phyloP scores from a whole-genome alignment of 2,329 filamentous ascomycete genomes.

The Fusarium austroafricanum region DNA sequence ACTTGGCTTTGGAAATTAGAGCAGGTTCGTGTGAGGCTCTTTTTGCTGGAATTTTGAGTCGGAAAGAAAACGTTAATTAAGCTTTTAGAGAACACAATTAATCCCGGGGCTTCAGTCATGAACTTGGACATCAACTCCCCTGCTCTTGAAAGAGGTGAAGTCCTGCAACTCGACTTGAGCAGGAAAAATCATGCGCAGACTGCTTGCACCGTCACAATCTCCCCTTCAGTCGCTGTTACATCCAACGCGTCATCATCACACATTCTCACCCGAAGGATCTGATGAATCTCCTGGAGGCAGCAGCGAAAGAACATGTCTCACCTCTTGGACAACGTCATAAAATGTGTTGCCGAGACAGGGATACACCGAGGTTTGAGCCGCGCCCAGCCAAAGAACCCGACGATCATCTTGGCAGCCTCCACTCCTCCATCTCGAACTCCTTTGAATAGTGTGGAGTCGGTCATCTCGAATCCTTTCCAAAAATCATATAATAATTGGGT shows the following conservation, averaged over 20 bases:
- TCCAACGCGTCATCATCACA: constrained; percentile 16
- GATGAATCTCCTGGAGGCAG: constrained; percentile 3
- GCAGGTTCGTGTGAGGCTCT: not conserved
- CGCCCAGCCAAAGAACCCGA: constrained; percentile 25
- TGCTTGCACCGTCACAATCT: not conserved
- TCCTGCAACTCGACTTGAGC: rapidly evolving
- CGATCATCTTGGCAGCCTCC: constrained; percentile 41
- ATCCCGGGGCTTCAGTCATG: rapidly evolving
- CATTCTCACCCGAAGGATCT: not conserved
- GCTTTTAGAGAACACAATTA: not conserved
- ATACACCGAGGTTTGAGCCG: constrained; percentile 28
- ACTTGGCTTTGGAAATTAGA: not conserved
- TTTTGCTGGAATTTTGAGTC: not conserved
- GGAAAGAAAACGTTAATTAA: not conserved
- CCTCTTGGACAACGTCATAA: constrained; percentile 36
- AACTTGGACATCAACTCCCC: too few relatives aligned
- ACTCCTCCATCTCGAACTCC: constrained; percentile 20
- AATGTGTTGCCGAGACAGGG: constrained; percentile 26
- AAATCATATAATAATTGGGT: constrained; percentile 29
- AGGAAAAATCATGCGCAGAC: not conserved
- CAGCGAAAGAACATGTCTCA: constrained; percentile 8
- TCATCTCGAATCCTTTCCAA: not conserved
- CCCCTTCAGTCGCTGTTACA: not conserved
- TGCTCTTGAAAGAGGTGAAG: not conserved
- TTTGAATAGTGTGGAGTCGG: not conserved